These are phyloP conservation scores for Eucalyptus erythrocorys DNA, from an alignment of 345 rosid genomes.

Conservation along the genomic window DNA sequence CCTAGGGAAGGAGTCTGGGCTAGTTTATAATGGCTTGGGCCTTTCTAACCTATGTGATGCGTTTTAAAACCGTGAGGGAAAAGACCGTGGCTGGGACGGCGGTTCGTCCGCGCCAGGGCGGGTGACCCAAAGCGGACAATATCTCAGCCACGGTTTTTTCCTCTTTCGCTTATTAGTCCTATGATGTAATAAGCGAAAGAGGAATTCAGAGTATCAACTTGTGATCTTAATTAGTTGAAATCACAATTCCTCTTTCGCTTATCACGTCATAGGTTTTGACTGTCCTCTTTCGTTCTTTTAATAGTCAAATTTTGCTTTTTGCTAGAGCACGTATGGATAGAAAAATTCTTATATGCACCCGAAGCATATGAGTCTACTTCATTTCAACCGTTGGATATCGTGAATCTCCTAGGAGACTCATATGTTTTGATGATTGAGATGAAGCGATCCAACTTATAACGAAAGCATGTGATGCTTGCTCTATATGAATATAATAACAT, in stretches of 20 bases:
- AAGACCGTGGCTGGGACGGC: too few species aligned
- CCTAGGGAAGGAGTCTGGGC: too few species aligned
- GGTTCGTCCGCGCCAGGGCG: too few species aligned
- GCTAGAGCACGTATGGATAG: neutral
- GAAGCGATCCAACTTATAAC: neutral
- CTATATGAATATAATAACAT: neutral
- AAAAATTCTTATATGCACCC: neutral
- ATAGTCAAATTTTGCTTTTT: neutral
- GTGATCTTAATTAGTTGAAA: neutral
- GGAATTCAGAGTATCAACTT: too few species aligned
- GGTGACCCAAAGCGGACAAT: too few species aligned
- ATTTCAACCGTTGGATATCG: neutral
- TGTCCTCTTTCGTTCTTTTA: neutral
- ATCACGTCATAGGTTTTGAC: fast-evolving
- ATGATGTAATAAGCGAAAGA: too few species aligned
- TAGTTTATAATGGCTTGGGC: too few species aligned
- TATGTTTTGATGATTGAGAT: neutral
- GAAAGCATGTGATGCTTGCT: neutral
- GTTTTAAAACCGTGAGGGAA: too few species aligned
- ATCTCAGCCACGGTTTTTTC: too few species aligned
- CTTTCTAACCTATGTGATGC: too few species aligned
- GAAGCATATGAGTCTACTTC: neutral
- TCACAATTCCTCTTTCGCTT: neutral
- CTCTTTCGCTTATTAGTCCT: too few species aligned
- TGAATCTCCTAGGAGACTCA: fast-evolving